Evolutionary conservation across 73 alveolate species (phyloP), one percentile per base, ranked within the genome.

Genomic region (Symbiodinium natans): DNA sequence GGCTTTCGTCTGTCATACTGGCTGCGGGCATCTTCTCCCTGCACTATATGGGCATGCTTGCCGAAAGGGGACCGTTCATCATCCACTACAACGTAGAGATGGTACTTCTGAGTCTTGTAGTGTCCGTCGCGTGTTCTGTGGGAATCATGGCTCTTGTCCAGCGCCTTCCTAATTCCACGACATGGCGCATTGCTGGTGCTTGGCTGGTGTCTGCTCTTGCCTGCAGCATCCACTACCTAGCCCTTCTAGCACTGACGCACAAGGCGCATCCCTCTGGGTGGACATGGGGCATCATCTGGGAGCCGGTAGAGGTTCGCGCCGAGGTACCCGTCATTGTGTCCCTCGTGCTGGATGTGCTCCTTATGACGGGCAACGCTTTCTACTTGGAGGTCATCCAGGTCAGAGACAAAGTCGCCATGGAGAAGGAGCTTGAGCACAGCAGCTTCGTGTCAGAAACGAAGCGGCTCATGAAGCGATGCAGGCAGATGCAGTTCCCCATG

Each of bases 381-480:
- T 86, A 86, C 41, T 48, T 86, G 59, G 93, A 86, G 41, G 82
- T 86, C 46, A 86, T 86, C 11, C 93, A 86, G 41, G 82, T 86
- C 10, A 74, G 71, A 19, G 93, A 86, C 56, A 86, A 34, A 54
- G 8, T 54, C 48, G 34, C 38, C 59, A 48, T 86, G 82, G 54
- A 46, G 41, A 48, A 86, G 59, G 93, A 86, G 93, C 41, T 86
- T 74, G 59, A 52, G 39, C 56, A 86, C 56, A 43, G 82, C 13
- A 33, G 9, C 36, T 48, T 33, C 33, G 83, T 86, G 27, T 46
- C 93, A 33, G 83, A 54, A 21, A 38, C 93, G 25, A 42, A 33
- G 29, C 82, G 48, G 27, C 29, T 86, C 34, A 86, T 86, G 93
- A 86, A 52, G 74, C 82, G 93, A 17, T 86, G 93, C 83, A 74